Base-by-base conservation (phyloP, 805 yeast species). In the Cyberlindnera petersonii region DNA sequence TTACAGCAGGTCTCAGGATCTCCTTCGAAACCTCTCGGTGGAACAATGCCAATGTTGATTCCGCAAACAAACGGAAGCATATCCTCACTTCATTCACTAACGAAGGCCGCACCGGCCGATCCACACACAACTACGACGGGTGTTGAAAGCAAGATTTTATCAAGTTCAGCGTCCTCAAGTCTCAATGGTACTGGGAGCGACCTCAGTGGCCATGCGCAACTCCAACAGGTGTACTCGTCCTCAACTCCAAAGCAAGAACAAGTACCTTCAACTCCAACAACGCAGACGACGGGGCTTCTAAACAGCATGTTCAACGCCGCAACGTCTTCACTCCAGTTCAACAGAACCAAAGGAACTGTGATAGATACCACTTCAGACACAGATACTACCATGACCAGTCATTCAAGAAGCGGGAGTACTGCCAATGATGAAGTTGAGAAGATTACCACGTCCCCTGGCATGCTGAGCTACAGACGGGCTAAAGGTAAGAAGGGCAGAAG, bases 61-160 rank as follows among this genome's bases (percentile, higher is more conserved):
- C 45, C 45, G 3, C 39, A 37, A 28, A 14, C 21, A 14, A 33
- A 34, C 29, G 27, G 37, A 8, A 34, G 36, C 27, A 11, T 24
- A 9, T 24, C 41, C 6, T 41, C 44, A 8, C 11, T 35, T 4
- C 37, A 26, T 5, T 20, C 41, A 9, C 19, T 36, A 6, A 28
- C 58, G 21, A 70, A 71, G 44, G 61, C 75, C 4, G 53, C 66
- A 1, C 79, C 79, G 0, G 78, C 77, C 1, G 60, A 66, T 44
- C 79, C 80, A 0, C 67, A 62, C 32, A 75, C 78, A 1, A 75
- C 79, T 0, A 66, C 53, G 34, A 65, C 71, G 23, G 78, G 75
- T 48, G 79, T 74, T 15, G 70, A 59, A 31, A 65, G 52, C 1
- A 33, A 39, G 17, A 44, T 42, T 4, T 32, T 37, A 3, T 22